Percentiles rank a stretch among this genome's conserved stretches.
Conservation (phyloP, 192 early-diverging fungal species). For the Dissophora globulifera region DNA sequence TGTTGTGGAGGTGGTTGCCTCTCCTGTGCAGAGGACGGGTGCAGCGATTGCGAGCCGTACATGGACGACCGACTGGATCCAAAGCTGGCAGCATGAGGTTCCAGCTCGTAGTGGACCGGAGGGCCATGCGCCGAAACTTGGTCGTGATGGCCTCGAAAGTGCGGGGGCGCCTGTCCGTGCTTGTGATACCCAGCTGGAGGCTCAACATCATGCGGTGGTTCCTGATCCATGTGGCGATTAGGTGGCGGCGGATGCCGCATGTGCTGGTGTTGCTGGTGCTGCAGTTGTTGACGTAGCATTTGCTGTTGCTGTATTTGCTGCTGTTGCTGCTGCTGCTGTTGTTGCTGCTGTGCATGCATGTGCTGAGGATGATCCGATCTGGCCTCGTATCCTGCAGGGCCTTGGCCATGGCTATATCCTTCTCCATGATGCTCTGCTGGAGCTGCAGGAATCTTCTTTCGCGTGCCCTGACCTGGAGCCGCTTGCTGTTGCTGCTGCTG, state of each 20-base stretch:
- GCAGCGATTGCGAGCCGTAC: constrained; percentile 28
- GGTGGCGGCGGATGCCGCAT: constrained; percentile 1
- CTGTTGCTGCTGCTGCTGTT: constrained; percentile 19
- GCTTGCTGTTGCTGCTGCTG: constrained; percentile 30
- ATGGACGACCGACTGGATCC: constrained; percentile 11
- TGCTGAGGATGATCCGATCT: constrained; percentile 13
- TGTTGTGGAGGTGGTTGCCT: background rate
- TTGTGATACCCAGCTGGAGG: constrained; percentile 7
- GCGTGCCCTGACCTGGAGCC: background rate
- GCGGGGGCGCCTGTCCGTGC: constrained; percentile 5
- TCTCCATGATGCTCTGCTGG: constrained; percentile 25
- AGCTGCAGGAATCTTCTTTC: constrained; percentile 24
- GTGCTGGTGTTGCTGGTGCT: constrained; percentile 19
- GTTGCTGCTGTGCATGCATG: constrained; percentile 14
- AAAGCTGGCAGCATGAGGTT: constrained; percentile 1
- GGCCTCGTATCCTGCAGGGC: constrained; percentile 7
- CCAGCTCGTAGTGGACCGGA: constrained; percentile 33
- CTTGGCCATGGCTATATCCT: constrained; percentile 1
- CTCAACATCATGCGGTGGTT: constrained; percentile 11
- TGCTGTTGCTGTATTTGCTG: constrained; percentile 23
- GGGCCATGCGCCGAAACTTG: background rate
- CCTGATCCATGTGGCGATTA: constrained; percentile 14
- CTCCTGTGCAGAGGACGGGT: constrained; percentile 23
- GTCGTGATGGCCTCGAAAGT: constrained; percentile 24
- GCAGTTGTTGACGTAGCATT: no score